Conservation (phyloP, 169 alveolate species). For the Plasmodium cynomolgi region DNA sequence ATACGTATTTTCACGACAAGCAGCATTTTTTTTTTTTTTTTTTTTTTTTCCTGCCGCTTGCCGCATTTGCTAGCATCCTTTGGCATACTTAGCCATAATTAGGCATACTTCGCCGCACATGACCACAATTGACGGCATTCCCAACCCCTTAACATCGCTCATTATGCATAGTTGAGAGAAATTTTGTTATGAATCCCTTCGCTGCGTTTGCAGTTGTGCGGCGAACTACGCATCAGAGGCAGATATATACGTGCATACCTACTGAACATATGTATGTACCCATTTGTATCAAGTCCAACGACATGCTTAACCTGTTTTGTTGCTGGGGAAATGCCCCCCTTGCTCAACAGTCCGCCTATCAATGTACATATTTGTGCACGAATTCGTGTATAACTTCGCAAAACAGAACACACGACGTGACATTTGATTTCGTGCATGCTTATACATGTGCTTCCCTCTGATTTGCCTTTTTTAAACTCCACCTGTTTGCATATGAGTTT, state of each 20-base stretch:
- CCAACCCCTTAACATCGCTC: not conserved
- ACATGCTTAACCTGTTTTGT: not conserved
- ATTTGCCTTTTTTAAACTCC: not conserved
- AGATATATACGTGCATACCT: not conserved
- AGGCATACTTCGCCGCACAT: not conserved
- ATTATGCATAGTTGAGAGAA: not conserved
- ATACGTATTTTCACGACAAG: not conserved
- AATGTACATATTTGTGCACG: not conserved
- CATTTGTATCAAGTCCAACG: not conserved
- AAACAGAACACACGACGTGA: not conserved
- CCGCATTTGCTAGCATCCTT: not conserved
- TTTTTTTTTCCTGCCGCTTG: not conserved
- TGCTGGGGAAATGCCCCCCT: not conserved
- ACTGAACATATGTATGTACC: not conserved
- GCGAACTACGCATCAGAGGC: not conserved
- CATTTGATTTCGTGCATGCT: not conserved
- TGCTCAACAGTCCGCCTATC: not conserved
- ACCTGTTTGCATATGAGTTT: not conserved
- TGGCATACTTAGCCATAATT: conserved; percentile 4
- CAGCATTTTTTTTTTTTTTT: not conserved
- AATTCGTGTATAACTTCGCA: not conserved
- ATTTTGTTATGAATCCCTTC: not conserved
- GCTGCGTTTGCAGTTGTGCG: not conserved
- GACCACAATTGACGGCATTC: not conserved
- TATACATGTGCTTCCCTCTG: not conserved